Percentiles rank a stretch among this genome's conserved stretches.
Conservation (phyloP, 495 filamentous ascomycete genomes). For the Recurvomyces mirabilis region DNA sequence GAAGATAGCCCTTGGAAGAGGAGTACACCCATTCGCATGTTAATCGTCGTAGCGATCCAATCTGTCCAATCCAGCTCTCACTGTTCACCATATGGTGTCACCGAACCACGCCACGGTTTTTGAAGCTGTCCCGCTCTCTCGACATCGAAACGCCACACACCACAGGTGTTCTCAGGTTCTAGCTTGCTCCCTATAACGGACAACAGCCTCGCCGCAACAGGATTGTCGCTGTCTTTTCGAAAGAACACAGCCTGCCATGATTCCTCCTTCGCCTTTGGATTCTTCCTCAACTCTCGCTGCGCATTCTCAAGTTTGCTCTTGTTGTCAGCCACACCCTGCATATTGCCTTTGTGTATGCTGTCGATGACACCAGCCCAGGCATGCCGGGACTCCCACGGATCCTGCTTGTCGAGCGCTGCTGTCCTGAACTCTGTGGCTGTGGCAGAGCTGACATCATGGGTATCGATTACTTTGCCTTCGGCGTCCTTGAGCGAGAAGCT, state of each 20-base stretch:
- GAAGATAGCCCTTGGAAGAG: no score
- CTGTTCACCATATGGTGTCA: constrained; percentile 19
- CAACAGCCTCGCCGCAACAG: constrained; percentile 16
- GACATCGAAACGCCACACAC: constrained; percentile 15
- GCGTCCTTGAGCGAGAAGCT: constrained; percentile 31
- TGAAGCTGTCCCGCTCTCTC: constrained; percentile 2
- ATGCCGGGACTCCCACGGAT: constrained; percentile 35
- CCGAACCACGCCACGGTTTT: constrained; percentile 8
- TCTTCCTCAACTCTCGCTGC: constrained; percentile 19
- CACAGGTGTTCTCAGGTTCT: constrained; percentile 10
- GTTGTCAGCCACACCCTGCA: constrained; percentile 23
- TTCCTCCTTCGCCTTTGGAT: constrained; percentile 13
- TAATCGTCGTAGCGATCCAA: no score
- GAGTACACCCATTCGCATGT: no score
- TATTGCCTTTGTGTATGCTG: constrained; percentile 29
- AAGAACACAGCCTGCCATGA: constrained; percentile 20
- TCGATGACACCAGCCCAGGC: constrained; percentile 32
- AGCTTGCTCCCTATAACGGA: constrained; percentile 9
- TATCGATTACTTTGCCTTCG: constrained; percentile 24
- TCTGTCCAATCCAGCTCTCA: no score
- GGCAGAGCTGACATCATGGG: constrained; percentile 4
- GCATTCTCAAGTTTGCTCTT: constrained; percentile 18
- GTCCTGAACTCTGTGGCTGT: constrained; percentile 28
- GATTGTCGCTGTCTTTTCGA: constrained; percentile 7
- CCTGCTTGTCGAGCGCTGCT: constrained; percentile 30